phyloP scores from a whole-genome alignment of 768 basidiomycete species.

The Mycena amicta region DNA sequence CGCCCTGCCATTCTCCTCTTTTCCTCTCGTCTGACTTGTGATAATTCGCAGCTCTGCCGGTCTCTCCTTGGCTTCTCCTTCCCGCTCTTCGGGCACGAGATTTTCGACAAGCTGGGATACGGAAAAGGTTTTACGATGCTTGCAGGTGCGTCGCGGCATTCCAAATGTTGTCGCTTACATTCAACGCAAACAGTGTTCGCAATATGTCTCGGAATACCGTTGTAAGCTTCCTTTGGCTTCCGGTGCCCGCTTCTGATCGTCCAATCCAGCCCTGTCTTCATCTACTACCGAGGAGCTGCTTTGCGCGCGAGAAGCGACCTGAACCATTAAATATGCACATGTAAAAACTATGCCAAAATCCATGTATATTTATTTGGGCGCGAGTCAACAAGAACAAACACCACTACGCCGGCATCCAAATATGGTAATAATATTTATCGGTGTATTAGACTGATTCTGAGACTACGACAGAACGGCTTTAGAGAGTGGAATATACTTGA shows the following conservation, averaged over 20 bases:
- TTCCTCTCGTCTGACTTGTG: conserved; percentile 3
- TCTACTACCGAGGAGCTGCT: conserved; percentile 13
- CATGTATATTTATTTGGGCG: background rate
- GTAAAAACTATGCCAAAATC: background rate
- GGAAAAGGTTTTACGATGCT: conserved; percentile 67
- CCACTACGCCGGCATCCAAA: background rate
- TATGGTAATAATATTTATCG: background rate
- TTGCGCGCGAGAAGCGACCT: conserved; percentile 15
- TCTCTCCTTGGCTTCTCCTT: conserved; percentile 51
- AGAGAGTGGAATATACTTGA: too few species aligned
- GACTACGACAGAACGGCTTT: too few species aligned
- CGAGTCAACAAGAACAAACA: background rate
- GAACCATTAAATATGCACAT: conserved; percentile 6
- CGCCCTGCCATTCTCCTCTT: conserved; percentile 18
- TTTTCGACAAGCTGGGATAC: conserved; percentile 61
- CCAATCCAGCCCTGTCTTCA: conserved; percentile 8
- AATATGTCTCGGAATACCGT: conserved; percentile 44
- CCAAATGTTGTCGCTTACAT: too few species aligned
- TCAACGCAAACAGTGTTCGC: conserved; percentile 31
- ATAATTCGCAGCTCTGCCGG: conserved; percentile 42
- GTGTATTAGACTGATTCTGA: too few species aligned
- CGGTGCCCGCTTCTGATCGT: background rate
- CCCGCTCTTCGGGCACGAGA: conserved; percentile 56
- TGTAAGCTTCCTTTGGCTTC: conserved; percentile 31
- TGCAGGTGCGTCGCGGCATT: conserved; percentile 9